Percentiles rank a stretch among this genome's conserved stretches.
Conservation (phyloP, 371 early-diverging fungal genomes). For the Apophysomyces trapeziformis region DNA sequence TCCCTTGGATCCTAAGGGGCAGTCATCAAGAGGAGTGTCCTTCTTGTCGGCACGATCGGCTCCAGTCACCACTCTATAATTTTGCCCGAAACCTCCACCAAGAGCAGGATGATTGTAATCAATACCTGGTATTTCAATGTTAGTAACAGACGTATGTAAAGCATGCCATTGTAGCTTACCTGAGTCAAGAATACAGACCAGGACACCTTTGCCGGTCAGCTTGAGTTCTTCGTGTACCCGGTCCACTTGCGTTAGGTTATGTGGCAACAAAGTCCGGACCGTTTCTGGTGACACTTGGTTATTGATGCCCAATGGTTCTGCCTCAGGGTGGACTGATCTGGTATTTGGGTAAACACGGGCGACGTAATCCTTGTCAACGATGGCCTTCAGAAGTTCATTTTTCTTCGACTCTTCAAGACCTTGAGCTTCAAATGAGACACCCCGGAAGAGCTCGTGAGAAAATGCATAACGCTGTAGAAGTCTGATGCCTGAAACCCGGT, state of each 20-base stretch:
- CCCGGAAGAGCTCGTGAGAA: not conserved
- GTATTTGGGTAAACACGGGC: not conserved
- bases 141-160: slow-evolving; percentile 59
- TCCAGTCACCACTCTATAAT: slow-evolving; percentile 20
- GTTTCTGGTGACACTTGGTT: not conserved
- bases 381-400: not conserved
- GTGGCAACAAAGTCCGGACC: not conserved
- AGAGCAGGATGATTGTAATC: slow-evolving; percentile 70
- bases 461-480: not conserved
- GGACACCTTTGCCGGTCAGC: slow-evolving; percentile 61
- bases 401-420: not conserved
- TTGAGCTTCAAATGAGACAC: not conserved
- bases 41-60: slow-evolving; percentile 4
- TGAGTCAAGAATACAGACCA: slow-evolving; percentile 68
- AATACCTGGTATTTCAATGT: slow-evolving; percentile 63
- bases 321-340: not conserved
- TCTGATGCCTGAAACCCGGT: not conserved
- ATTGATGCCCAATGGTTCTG: not conserved
- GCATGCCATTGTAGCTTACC: slow-evolving; percentile 52
- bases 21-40: slow-evolving; percentile 17
- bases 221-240: slow-evolving; percentile 27
- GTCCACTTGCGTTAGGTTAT: slow-evolving; percentile 28
- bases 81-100: slow-evolving; percentile 63
- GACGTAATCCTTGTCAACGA: not conserved
- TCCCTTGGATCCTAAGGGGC: slow-evolving; percentile 15